Evolutionary conservation across 805 yeast genomes (phyloP).

Genomic region (Wickerhamiella cacticola): DNA sequence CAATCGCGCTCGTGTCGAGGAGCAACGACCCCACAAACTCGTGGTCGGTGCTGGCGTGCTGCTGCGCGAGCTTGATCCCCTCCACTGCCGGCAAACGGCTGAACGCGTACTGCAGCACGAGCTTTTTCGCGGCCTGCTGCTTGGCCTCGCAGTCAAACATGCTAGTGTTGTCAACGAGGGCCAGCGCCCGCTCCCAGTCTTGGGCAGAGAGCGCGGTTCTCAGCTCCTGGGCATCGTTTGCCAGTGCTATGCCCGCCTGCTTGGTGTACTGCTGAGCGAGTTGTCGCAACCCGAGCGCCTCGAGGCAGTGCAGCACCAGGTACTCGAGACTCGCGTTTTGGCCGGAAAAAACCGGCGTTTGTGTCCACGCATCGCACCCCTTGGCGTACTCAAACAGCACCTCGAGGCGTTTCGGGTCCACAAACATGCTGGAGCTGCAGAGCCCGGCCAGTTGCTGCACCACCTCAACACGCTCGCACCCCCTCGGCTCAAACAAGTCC

Average conservation of each 20-base stretch:
- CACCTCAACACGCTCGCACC: too few relatives aligned
- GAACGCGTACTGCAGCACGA: not conserved
- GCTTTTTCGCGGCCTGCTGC: not conserved
- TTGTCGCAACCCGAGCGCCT: not conserved
- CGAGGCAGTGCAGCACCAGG: not conserved
- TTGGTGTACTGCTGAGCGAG: not conserved
- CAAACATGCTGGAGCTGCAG: not conserved
- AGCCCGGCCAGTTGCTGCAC: not conserved
- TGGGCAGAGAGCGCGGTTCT: not conserved
- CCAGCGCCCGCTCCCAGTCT: not conserved
- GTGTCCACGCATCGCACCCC: not conserved
- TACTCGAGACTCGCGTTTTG: not conserved
- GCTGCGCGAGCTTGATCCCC: conserved; percentile 1
- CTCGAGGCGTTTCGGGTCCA: not conserved
- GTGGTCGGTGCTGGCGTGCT: not conserved
- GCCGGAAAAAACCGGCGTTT: not conserved
- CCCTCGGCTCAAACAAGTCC: not conserved
- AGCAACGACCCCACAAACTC: not conserved
- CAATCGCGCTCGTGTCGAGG: not conserved
- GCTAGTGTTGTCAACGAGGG: not conserved
- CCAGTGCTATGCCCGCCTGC: not conserved
- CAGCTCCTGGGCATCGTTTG: not conserved
- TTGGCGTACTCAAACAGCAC: not conserved
- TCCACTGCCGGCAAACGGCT: not conserved
- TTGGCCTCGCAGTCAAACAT: not conserved